Percentiles rank a stretch among this genome's conserved stretches.
Conservation (phyloP, 2,329 filamentous ascomycete genomes). For the Botrytis paeoniae region DNA sequence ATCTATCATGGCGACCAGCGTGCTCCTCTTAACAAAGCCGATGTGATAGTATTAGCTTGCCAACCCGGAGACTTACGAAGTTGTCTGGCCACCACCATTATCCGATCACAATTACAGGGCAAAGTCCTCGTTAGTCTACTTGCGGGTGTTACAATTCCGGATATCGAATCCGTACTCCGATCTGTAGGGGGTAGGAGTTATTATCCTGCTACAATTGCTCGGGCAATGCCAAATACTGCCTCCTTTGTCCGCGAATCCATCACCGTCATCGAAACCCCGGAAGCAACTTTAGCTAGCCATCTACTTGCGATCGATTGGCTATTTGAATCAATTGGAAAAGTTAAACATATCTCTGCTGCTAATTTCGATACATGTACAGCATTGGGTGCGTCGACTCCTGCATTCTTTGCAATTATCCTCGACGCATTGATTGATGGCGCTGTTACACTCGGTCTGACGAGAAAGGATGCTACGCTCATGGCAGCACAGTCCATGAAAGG, state of each 20-base stretch:
- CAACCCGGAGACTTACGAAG: slow-evolving; percentile 72
- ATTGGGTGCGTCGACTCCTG: slow-evolving; percentile 35
- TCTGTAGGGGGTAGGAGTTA: slow-evolving; percentile 14
- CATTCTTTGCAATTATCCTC: slow-evolving; percentile 18
- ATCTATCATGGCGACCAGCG: slow-evolving; percentile 66
- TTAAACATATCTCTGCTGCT: slow-evolving; percentile 4
- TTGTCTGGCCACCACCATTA: slow-evolving; percentile 44
- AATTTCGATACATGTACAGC: slow-evolving; percentile 36
- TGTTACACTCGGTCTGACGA: slow-evolving; percentile 46
- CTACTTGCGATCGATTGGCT: slow-evolving; percentile 3
- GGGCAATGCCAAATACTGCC: slow-evolving; percentile 15
- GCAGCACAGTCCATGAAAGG: slow-evolving; percentile 48
- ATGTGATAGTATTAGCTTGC: slow-evolving; percentile 69
- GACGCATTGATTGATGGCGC: slow-evolving; percentile 19
- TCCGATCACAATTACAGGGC: slow-evolving; percentile 20
- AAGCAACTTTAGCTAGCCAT: background rate
- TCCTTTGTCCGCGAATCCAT: slow-evolving; percentile 15
- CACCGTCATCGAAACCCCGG: slow-evolving; percentile 3
- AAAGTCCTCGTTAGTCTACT: slow-evolving; percentile 12
- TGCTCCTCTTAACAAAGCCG: slow-evolving; percentile 65
- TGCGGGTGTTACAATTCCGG: slow-evolving; percentile 14
- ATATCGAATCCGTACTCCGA: slow-evolving; percentile 5
- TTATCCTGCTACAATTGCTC: background rate
- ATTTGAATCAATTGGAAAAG: slow-evolving; percentile 11
- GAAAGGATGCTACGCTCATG: slow-evolving; percentile 52